Evolutionary conservation across 768 basidiomycete species (phyloP).

Genomic region (Trametes punicea): DNA sequence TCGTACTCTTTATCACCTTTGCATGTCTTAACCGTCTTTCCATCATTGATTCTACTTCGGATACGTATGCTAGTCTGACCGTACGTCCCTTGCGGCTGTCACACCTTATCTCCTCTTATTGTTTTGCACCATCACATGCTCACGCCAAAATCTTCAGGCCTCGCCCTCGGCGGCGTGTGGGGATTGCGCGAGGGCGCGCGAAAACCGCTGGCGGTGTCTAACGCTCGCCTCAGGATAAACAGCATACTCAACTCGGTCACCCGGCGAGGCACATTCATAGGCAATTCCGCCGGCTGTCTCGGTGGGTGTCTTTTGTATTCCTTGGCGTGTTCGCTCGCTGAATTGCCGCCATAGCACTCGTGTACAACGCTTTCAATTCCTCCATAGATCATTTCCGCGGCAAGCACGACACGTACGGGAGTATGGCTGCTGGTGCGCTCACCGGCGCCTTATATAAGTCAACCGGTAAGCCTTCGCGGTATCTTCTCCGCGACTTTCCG

Average conservation of each 20-base stretch:
- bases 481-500: constrained; percentile 23
- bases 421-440: constrained; percentile 87
- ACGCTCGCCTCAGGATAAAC: constrained; percentile 89
- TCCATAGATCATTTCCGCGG: constrained; percentile 86
- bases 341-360: constrained; percentile 63
- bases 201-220: constrained; percentile 83
- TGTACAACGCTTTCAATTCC: constrained; percentile 96
- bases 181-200: constrained; percentile 92
- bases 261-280: constrained; percentile 94
- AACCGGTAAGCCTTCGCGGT: constrained; percentile 65
- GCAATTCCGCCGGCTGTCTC: constrained; percentile 96
- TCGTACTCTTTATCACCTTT: constrained; percentile 52
- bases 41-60: constrained; percentile 18
- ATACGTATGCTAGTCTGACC: constrained; percentile 23
- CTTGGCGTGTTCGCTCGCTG: constrained; percentile 39
- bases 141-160: constrained; percentile 69
- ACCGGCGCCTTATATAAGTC: constrained; percentile 92
- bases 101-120: constrained; percentile 81
- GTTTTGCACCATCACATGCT: constrained; percentile 78
- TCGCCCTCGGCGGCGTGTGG: constrained; percentile 93
- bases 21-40: constrained; percentile 23
- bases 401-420: constrained; percentile 87
- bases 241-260: constrained; percentile 96
- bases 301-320: constrained; percentile 50
- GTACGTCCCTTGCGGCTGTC: constrained; percentile 34